Evolutionary conservation across 331 rosid species (phyloP), one percentile per base, ranked within the genome.

Genomic region (Prunus yedoensis): DNA sequence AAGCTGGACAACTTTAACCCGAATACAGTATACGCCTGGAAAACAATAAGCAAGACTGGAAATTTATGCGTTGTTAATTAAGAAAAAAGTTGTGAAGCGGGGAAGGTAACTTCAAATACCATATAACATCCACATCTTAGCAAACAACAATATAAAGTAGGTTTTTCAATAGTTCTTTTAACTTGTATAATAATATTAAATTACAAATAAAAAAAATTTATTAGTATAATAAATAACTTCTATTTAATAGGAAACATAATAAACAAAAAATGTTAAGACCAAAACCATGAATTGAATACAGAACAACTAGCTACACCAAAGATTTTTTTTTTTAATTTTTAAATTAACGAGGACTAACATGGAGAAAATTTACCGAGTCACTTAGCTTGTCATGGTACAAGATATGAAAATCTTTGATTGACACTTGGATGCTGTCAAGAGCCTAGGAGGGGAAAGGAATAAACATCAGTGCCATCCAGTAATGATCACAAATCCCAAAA

Each of bases 381-480:
- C 78, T 84, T 71, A 75, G 86, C 45, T 27, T 68, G 73, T 94
- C 97, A 71, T 66, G 80, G 81, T 86, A 90, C 82, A 86, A 52
- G 66, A 94, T 74, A 64, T 94, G 97, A 83, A 94, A 85, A 74
- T 87, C 88, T 71, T 91, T 82, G 60, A 94, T 84, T 78, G 93
- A 89, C 66, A 94, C 93, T 89, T 92, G 97, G 77, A 94, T 94
- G 90, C 85, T 92, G 86, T 94, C 99, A 83, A 94, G 86, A 83
- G 89, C 83, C 97, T 94, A 35, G 3, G 69, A 35, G 53, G 71
- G 58, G 59, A 73, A 71, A 71, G 30, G 43, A 69, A 59, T 64
- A 35, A 65, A 74, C 59, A 72, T 70, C 25, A 80, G 65, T n/a
- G 9, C 57, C 63, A 18, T 77, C 49, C 27, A 47, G 68, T 51